A percentile compares a stretch with the other conserved stretches of the same genome.
phyloP scores from a whole-genome alignment of 371 early-diverging fungal species.

The Actinomortierella wolfii region DNA sequence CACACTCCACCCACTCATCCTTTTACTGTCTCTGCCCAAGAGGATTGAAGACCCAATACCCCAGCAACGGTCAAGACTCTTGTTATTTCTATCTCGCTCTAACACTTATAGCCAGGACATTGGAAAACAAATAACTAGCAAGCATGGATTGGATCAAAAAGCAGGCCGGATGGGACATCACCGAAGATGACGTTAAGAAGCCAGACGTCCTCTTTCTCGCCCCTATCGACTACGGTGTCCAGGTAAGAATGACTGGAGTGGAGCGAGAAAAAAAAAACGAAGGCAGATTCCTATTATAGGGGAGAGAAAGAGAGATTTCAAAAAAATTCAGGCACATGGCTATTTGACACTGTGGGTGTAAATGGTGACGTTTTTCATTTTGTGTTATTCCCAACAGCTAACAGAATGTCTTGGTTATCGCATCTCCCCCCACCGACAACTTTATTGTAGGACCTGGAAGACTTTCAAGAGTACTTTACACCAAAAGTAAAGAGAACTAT shows the following conservation, averaged over 20 bases:
- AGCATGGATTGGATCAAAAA: conserved; percentile 46
- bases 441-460: conserved; percentile 36
- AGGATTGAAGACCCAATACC: conserved; percentile 2
- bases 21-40: neutral
- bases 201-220: conserved; percentile 34
- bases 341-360: no score
- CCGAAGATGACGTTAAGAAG: conserved; percentile 42
- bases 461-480: conserved; percentile 43
- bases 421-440: no score
- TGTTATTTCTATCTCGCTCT: neutral
- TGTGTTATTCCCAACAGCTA: no score
- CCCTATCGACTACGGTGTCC: conserved; percentile 21
- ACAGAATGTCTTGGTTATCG: no score
- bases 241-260: neutral
- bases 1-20: no score
- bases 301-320: no score
- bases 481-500: conserved; percentile 17
- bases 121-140: neutral
- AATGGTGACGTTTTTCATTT: no score
- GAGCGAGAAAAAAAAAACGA: no score
- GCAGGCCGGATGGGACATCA: conserved; percentile 43
- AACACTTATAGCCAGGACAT: no score
- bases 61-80: conserved; percentile 53
- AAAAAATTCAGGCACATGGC: no score
- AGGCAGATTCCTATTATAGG: no score